Evolutionary conservation across 208 protist genomes (phyloP).

Genomic region (Acanthamoeba healyi): DNA sequence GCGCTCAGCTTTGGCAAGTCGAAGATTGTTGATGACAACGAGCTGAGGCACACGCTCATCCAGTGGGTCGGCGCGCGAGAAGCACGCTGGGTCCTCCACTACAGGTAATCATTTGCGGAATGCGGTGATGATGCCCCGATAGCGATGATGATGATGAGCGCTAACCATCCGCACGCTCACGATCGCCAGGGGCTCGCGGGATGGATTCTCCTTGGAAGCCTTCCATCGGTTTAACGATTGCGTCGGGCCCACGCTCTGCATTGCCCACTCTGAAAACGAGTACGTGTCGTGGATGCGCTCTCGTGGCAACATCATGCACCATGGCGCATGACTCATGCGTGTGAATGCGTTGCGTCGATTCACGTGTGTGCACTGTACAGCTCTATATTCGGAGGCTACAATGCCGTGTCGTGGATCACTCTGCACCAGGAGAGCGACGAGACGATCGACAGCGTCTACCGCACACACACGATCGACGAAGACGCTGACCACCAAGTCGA

Average conservation of each 20-base stretch:
- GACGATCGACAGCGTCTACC: background rate
- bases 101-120: background rate
- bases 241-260: background rate
- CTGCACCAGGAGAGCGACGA: background rate
- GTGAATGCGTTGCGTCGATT: background rate
- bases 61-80: background rate
- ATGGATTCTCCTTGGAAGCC: background rate
- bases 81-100: conserved; percentile 15
- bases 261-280: background rate
- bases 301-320: background rate
- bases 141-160: background rate
- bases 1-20: conserved; percentile 27
- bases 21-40: background rate
- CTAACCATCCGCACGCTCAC: too few relatives aligned
- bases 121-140: background rate
- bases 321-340: background rate
- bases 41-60: background rate
- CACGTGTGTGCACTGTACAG: background rate
- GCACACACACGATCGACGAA: background rate
- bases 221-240: conserved; percentile 13
- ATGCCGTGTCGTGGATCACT: background rate
- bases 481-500: background rate
- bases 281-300: background rate
- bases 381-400: conserved; percentile 25
- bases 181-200: background rate